phyloP scores from a whole-genome alignment of 148 eudicot species.

The Tetragonia tetragonoides region DNA sequence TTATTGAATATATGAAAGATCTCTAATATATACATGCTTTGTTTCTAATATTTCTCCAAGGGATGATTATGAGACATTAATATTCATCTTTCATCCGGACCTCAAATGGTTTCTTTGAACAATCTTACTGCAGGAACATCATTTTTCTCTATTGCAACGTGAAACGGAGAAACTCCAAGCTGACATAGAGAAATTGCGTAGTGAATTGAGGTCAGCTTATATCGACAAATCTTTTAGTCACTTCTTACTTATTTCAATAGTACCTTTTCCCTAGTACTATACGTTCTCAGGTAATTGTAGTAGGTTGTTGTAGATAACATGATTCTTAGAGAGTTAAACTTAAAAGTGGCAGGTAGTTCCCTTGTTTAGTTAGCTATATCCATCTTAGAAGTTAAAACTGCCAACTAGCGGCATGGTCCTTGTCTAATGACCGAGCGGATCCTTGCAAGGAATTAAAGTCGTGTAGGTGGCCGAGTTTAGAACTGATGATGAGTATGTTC shows the following conservation, averaged over 20 bases:
- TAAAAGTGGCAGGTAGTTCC: background rate
- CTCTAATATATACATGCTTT: background rate
- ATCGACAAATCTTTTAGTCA: background rate
- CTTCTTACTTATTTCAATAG: background rate
- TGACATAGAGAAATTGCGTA: slow-evolving; percentile 77
- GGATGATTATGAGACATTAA: background rate
- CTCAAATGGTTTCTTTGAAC: background rate
- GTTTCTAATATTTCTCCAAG: background rate
- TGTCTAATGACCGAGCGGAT: no score
- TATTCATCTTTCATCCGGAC: background rate
- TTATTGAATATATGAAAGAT: background rate
- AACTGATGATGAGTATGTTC: background rate
- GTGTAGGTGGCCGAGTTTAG: background rate
- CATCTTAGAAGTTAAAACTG: no score
- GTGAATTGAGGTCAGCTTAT: slow-evolving; percentile 62
- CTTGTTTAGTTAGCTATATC: background rate
- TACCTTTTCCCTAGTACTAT: background rate
- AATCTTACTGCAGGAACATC: slow-evolving; percentile 60
- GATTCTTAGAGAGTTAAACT: background rate
- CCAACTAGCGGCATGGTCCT: no score
- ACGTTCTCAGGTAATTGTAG: background rate
- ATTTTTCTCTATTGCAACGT: slow-evolving; percentile 67
- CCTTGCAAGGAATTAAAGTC: background rate
- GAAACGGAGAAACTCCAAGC: slow-evolving; percentile 73
- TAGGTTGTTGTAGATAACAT: background rate